Evolutionary conservation across 768 basidiomycete genomes (phyloP), one percentile per base, ranked within the genome.

Genomic region (Russula sp.): DNA sequence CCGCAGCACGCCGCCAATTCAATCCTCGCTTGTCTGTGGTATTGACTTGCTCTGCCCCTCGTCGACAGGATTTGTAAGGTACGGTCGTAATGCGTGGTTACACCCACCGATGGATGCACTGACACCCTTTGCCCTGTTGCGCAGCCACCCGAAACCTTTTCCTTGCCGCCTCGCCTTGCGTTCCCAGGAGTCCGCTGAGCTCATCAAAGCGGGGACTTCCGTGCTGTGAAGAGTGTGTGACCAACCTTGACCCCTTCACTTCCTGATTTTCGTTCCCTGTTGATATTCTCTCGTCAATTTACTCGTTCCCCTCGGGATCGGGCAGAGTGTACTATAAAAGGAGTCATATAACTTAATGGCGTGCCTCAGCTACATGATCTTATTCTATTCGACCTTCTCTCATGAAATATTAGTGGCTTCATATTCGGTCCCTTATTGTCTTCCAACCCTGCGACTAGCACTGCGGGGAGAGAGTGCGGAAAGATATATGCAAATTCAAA

Each of bases 101-200:
- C 39, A 13, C 27, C 27, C 14, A 16, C 5, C 11, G 11, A 40
- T 7, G 40, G 2, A 44, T 1, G 16, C 34, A 51, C 50, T 47
- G 27, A 48, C 18, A 22, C 32, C 0, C 40, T 20, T 40, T 20
- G 9, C 51, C 52, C 39, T 27, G 35, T 32, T 20, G 13, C 8
- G 31, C 31, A 66, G 65, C 42, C 65, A 66, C 35, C 65, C 65
- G 22, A 66, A 66, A 31, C 62, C 65, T 1, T 66, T 66, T 53
- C 62, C 62, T 22, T 59, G 57, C 14, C 62, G 62, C 18, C 32
- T 66, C 56, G 47, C 53, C 16, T 48, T 64, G 32, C 65, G 65
- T 11, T 64, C 62, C n/a, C 62, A 37, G 16, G 65, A 57, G 9
- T 47, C 57, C 2, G 40, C 40, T 16, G 65, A 66, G 34, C 57